Evolutionary conservation across 2,329 filamentous ascomycete genomes (phyloP).

Genomic region (Lachnellula arida): DNA sequence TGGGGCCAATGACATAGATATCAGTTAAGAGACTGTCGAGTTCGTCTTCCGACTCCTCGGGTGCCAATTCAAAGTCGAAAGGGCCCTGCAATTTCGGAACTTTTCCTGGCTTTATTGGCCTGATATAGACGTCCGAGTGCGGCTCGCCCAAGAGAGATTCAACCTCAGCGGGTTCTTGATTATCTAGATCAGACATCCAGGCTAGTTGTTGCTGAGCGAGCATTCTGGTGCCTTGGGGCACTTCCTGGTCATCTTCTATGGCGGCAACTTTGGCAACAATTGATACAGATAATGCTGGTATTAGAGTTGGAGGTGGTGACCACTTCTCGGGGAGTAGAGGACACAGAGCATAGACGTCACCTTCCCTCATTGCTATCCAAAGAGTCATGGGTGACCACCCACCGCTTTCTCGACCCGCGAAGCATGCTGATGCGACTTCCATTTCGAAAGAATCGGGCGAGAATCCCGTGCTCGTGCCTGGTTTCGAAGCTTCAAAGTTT

Average conservation of each 20-base stretch:
- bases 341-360: conserved; percentile 89
- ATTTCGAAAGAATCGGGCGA: conserved; percentile 89
- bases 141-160: conserved; percentile 47
- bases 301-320: conserved; percentile 69
- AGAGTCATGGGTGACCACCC: conserved; percentile 96
- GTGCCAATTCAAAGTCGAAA: conserved; percentile 48
- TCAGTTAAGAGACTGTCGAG: conserved; percentile 54
- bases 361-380: conserved; percentile 92
- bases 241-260: conserved; percentile 53
- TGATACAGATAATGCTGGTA: conserved; percentile 77
- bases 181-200: conserved; percentile 63
- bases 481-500: conserved; percentile 73
- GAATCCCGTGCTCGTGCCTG: conserved; percentile 72
- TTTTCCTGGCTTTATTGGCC: conserved; percentile 52
- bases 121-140: conserved; percentile 49
- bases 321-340: conserved; percentile 84
- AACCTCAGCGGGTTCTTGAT: conserved; percentile 54
- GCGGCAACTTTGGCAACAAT: conserved; percentile 70
- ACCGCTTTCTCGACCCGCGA: conserved; percentile 61
- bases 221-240: conserved; percentile 49
- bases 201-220: conserved; percentile 60
- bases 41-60: conserved; percentile 50
- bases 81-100: conserved; percentile 59
- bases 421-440: conserved; percentile 86
- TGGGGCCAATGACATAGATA: conserved; percentile 58